Evolutionary conservation across 2,329 filamentous ascomycete species (phyloP), one percentile per base, ranked within the genome.

Genomic region (Clonostachys byssicola): DNA sequence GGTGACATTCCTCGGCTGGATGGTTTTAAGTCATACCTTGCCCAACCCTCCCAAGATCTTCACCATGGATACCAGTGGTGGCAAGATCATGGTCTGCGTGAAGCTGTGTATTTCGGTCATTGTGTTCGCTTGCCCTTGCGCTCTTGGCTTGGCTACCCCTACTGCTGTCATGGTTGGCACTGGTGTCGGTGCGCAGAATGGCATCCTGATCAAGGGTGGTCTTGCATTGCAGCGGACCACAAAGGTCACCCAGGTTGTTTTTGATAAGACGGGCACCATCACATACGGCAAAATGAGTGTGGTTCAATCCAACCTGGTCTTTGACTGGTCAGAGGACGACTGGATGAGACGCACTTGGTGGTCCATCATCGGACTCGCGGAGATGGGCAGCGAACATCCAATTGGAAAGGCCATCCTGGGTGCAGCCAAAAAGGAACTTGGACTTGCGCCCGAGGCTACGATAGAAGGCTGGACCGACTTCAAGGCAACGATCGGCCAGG

Each of bases 161-260:
- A 99, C 94, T 1, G 94, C 94, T 3, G 92, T 99, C 63, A 97
- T 99, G 94, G 94, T 99, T 33, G 94, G 94, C 40, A 97, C 94
- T n/a, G 94, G 94, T 49, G 85, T 96, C 34, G 94, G 94, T 44
- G 94, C 94, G 3, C 89, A 96, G 66, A 87, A 96, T 56, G 94
- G 94, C 20, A 99, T 99, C 56, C 75, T 99, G n/a, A 91, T 97
- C 64, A 99, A 99, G 70, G 92, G 94, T 47, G 94, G 94, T 47
- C 92, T 89, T 39, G 91, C 92, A 33, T 74, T 99, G 5, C 92
- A 99, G 71, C 90, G 83, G 5, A 88, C 91, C 0, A 97, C 91
- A 9, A 92, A 90, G 65, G 81, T 97, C 54, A 95, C 86, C 2
- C 88, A 95, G 56, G 81, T 97, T 17, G 88, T 97, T 14, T 81